Evolutionary conservation across 164 flowering plant genomes (phyloP).

Genomic region (Magnolia officinalis): DNA sequence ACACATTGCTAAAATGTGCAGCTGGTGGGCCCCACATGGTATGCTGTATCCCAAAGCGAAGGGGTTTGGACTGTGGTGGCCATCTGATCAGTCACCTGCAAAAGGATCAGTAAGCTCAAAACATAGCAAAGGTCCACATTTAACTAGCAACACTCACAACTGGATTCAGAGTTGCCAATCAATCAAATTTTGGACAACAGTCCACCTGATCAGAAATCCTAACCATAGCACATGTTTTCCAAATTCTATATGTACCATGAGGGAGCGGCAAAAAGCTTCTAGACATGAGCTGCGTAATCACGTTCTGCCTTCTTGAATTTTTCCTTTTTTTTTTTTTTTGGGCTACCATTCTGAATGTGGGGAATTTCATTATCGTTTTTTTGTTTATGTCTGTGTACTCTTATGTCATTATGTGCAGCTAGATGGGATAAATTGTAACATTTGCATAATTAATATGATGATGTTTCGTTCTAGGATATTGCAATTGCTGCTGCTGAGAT

Average conservation of each 20-base stretch:
- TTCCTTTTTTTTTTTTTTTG: background rate
- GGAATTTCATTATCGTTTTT: background rate
- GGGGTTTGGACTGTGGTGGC: no score
- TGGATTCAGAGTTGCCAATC: background rate
- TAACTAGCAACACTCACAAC: background rate
- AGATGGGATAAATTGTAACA: background rate
- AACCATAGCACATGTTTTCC: no score
- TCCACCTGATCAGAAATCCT: no score
- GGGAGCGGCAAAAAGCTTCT: no score
- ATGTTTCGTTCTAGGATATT: slow-evolving; percentile 5
- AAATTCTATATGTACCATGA: no score
- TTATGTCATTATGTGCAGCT: background rate
- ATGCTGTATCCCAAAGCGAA: no score
- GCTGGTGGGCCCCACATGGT: background rate
- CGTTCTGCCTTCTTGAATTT: no score
- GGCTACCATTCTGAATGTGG: background rate
- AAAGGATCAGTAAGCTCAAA: background rate
- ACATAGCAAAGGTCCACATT: background rate
- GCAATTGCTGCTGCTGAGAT: slow-evolving; percentile 8
- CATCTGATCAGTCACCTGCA: background rate
- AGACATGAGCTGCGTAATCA: background rate
- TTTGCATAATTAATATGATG: background rate
- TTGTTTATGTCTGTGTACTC: background rate
- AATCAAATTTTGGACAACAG: background rate
- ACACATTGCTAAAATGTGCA: background rate